Conservation (phyloP, 1,284 basidiomycete genomes). For the Macrocybe sp. region DNA sequence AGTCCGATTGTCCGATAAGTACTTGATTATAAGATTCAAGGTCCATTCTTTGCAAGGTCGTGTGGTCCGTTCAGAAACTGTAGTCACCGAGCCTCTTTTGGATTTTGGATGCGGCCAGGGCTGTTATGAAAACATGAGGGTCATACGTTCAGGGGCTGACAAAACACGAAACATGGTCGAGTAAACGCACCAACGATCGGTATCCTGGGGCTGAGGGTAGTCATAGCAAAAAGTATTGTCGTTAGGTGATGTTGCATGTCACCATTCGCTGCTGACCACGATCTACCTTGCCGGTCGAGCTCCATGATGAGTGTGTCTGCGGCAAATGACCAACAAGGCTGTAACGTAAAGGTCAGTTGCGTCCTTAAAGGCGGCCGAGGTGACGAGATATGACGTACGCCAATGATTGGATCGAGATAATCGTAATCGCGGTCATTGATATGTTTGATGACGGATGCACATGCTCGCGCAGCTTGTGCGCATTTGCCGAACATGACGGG, state of each 20-base stretch:
- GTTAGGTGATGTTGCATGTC: slow-evolving; percentile 55
- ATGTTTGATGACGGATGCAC: slow-evolving; percentile 54
- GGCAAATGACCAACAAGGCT: slow-evolving; percentile 69
- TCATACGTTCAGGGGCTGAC: slow-evolving; percentile 1
- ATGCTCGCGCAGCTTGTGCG: slow-evolving; percentile 52
- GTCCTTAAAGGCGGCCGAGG: slow-evolving; percentile 7
- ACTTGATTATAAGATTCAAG: no score
- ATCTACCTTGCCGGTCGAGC: slow-evolving; percentile 49
- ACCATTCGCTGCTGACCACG: slow-evolving; percentile 54
- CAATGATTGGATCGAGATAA: slow-evolving; percentile 69
- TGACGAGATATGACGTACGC: slow-evolving; percentile 39
- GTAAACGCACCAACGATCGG: slow-evolving; percentile 49
- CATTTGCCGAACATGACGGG: slow-evolving; percentile 60
- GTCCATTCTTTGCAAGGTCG: no score
- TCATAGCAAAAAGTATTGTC: slow-evolving; percentile 59
- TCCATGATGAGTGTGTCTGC: slow-evolving; percentile 64
- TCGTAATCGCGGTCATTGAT: slow-evolving; percentile 59
- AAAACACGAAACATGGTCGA: background rate
- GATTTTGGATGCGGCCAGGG: slow-evolving; percentile 25
- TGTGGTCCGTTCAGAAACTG: no score
- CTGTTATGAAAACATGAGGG: slow-evolving; percentile 8
- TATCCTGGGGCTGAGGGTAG: slow-evolving; percentile 50
- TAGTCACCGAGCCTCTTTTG: slow-evolving; percentile 20
- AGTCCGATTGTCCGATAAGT: no score
- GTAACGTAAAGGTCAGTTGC: slow-evolving; percentile 4